Base-by-base conservation (phyloP, 2,329 filamentous ascomycete genomes). In the Daldinia eschscholtzii region DNA sequence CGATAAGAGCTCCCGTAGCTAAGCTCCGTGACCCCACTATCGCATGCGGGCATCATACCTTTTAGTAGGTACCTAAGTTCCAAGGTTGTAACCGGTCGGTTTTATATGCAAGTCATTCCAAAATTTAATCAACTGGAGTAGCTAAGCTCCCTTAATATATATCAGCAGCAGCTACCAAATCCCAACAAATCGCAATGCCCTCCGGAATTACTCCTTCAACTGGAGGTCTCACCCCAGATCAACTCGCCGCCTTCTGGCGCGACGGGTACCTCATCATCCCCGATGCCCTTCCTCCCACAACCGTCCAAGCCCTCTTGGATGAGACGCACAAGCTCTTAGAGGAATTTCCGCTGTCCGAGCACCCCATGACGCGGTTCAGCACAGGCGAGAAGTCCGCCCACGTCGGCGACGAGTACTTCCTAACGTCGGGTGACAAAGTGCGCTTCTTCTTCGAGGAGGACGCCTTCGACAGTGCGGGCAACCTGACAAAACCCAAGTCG, bases 381-480 rank as follows among this genome's bases (percentile, higher is more conserved):
- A 98, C 95, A 0, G 94, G 94, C 73, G 90, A 82, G 85, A 89
- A 75, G 82, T 86, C 77, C 52, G 87, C 90, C 68, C 95, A 98
- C 81, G 92, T 98, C 10, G 94, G 95, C 70, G 96, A 98, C 83
- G 89, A 92, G 78, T 99, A 99, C 86, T 98, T 99, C 83, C 88
- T 98, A 2, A 87, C 85, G 1, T 96, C 92, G 2, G 94, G 93
- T 68, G 93, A 98, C 84, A 95, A 98, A 82, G 85, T 98, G 69
- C 92, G 94, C 67, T 98, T 97, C 87, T 98, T 98, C 87, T 97
- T 98, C 81, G 95, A 98, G 81, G 93, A 97, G 81, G 94, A 96
- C 81, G 95, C 95, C 71, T 95, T 98, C 79, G 85, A 91, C 75
- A 73, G 83, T 9, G 76, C 80, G 0, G 91, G 92, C 42, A 81